These are phyloP conservation scores for Candida quercuum DNA, from an alignment of 805 yeast genomes.

Conservation along the genomic window DNA sequence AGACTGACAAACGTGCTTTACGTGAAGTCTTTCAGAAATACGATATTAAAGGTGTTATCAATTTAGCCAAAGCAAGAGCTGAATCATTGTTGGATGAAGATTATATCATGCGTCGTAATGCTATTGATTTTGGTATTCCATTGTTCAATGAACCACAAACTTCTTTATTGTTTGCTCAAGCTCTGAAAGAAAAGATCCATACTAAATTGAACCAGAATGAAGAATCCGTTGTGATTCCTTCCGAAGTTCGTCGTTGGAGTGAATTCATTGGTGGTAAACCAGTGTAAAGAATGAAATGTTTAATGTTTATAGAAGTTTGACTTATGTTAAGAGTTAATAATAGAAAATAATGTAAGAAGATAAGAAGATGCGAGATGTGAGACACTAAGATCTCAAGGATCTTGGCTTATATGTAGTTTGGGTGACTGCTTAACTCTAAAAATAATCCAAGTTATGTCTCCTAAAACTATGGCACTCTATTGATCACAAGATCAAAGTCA, in stretches of 20 bases:
- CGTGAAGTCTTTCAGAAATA: conserved; percentile 89
- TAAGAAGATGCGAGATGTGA: not conserved
- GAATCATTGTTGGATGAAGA: conserved; percentile 80
- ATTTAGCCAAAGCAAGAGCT: conserved; percentile 88
- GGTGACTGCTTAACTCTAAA: too few species aligned
- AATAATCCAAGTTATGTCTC: too few species aligned
- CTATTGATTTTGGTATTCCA: conserved; percentile 96
- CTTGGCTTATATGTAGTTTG: too few species aligned
- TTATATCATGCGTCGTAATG: conserved; percentile 98
- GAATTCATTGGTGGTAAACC: conserved; percentile 95
- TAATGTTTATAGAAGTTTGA: not conserved
- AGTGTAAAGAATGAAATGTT: conserved; percentile 32
- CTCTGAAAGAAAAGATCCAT: conserved; percentile 66
- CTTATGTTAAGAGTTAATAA: too few species aligned
- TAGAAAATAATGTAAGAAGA: not conserved
- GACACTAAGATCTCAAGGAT: too few species aligned
- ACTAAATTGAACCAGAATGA: conserved; percentile 45
- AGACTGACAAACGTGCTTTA: conserved; percentile 85
- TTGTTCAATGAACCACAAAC: conserved; percentile 96
- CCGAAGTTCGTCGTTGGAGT: conserved; percentile 93
- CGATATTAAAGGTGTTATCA: conserved; percentile 83
- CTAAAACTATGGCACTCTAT: too few species aligned
- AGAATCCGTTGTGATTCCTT: conserved; percentile 55
- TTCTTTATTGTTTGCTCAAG: conserved; percentile 77
- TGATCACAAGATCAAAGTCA: too few species aligned